phyloP scores from a whole-genome alignment of 306 rosid genomes.

The cucumber (Cucumis sativus) region DNA sequence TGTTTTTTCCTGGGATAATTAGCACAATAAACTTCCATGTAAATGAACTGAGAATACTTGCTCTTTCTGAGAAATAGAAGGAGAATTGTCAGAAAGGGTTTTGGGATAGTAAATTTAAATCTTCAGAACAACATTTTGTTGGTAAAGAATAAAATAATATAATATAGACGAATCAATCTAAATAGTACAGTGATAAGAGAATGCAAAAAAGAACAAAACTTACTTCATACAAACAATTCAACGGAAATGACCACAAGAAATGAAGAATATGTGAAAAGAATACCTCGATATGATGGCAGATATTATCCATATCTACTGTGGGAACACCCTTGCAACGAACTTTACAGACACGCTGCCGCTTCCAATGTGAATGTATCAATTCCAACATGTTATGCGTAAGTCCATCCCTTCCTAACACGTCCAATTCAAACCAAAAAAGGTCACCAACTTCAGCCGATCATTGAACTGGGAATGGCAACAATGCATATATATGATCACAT shows the following conservation, averaged over 20 bases:
- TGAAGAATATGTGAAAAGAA: neutral
- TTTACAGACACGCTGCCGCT: conserved; percentile 60
- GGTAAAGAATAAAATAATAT: neutral
- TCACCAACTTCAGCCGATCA: conserved; percentile 11
- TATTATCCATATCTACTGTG: conserved; percentile 81
- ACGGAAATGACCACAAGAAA: neutral
- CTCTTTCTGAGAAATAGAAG: neutral
- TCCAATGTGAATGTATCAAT: conserved; percentile 91
- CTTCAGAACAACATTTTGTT: neutral
- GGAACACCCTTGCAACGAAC: conserved; percentile 92
- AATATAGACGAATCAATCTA: neutral
- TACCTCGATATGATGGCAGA: conserved; percentile 82
- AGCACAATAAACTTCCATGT: neutral
- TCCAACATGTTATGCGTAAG: conserved; percentile 96
- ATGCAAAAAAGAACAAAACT: too few relatives aligned
- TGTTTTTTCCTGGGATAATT: conserved; percentile 54
- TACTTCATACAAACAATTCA: neutral
- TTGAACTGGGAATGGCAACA: neutral
- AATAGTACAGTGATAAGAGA: neutral
- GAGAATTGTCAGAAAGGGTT: neutral
- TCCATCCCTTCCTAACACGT: conserved; percentile 79
- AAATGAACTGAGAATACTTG: neutral
- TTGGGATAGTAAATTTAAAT: neutral
- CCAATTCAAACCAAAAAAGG: conserved; percentile 15
- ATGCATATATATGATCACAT: conserved; percentile 1